Evolutionary conservation across 2,329 filamentous ascomycete species (phyloP).

Genomic region (Talaromyces sp.): DNA sequence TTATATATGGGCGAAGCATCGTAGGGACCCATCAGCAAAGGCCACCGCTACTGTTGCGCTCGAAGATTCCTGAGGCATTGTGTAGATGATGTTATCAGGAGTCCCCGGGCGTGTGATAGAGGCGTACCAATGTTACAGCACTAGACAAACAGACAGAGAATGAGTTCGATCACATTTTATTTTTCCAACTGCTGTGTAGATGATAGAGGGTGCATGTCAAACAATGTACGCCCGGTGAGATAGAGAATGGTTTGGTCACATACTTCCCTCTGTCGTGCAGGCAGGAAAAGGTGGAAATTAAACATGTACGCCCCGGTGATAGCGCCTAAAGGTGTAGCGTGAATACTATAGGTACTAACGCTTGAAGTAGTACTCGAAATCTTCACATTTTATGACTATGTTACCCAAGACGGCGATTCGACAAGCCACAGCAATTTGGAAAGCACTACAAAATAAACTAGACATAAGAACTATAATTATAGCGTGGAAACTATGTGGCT

Average conservation of each 20-base stretch:
- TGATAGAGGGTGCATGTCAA: background rate
- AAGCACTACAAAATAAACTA: background rate
- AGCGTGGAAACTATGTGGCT: background rate
- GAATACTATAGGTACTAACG: background rate
- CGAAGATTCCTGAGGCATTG: background rate
- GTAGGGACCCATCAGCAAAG: background rate
- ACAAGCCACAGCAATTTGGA: background rate
- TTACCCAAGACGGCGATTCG: background rate
- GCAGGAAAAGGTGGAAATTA: background rate
- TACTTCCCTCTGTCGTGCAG: background rate
- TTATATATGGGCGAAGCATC: background rate
- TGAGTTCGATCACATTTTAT: background rate
- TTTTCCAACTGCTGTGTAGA: background rate
- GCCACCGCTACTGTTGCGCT: background rate
- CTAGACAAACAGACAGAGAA: background rate
- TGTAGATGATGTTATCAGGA: background rate
- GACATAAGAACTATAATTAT: background rate
- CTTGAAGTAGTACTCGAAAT: background rate
- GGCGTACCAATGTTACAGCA: conserved; percentile 1
- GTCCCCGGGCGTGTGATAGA: background rate
- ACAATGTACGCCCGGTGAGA: background rate
- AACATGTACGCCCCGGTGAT: background rate
- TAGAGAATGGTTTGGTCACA: background rate
- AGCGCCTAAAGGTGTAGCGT: background rate
- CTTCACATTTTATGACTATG: background rate